Percentiles rank a stretch among this genome's conserved stretches.
phyloP scores from a whole-genome alignment of 176 grass and related monocot species.

The maize (Zea mays) region DNA sequence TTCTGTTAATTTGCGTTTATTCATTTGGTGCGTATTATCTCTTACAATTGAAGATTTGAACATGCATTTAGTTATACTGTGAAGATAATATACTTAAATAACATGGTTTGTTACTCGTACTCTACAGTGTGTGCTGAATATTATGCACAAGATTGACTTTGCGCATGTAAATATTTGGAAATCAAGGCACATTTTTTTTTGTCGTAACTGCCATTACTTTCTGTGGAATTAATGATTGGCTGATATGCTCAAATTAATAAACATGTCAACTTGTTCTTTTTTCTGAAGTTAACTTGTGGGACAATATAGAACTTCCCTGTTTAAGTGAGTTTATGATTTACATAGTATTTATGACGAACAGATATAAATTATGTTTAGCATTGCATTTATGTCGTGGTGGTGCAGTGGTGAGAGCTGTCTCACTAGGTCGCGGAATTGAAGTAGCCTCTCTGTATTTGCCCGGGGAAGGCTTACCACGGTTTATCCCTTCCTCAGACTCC shows the following conservation, averaged over 20 bases:
- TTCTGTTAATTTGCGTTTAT: constrained; percentile 23
- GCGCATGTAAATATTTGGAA: constrained; percentile 1
- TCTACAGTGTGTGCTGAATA: background rate
- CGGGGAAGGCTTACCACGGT: too few relatives aligned
- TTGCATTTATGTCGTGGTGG: background rate
- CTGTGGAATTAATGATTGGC: background rate
- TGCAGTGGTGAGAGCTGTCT: too few relatives aligned
- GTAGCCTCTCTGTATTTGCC: too few relatives aligned
- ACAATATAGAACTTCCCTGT: constrained; percentile 7
- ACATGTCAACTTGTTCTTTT: background rate
- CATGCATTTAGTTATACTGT: background rate
- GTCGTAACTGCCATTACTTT: background rate
- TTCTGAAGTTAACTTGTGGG: background rate
- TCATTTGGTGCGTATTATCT: constrained; percentile 9
- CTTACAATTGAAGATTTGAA: background rate
- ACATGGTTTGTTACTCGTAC: constrained; percentile 2
- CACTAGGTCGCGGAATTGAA: too few relatives aligned
- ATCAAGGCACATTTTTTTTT: background rate
- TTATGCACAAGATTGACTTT: background rate
- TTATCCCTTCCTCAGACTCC: too few relatives aligned
- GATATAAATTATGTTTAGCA: constrained; percentile 1
- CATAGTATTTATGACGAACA: constrained; percentile 23
- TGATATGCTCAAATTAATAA: background rate
- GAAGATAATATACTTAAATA: constrained; percentile 10
- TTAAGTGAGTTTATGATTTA: constrained; percentile 17